phyloP scores from a whole-genome alignment of 2,329 filamentous ascomycete genomes.

The Apiospora rasikravindrae region DNA sequence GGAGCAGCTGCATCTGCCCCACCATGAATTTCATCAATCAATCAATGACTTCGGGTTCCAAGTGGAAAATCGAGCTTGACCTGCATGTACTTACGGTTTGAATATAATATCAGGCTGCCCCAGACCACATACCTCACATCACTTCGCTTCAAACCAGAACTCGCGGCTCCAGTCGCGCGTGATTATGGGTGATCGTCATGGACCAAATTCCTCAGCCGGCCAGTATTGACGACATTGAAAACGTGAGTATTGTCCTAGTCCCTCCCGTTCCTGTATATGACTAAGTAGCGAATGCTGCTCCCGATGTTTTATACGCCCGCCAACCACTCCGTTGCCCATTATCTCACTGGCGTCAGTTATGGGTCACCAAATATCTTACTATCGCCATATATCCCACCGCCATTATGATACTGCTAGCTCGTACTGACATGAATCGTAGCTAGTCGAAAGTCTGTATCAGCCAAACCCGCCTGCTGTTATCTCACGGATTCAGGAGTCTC shows the following conservation, averaged over 20 bases:
- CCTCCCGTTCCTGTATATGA: not conserved
- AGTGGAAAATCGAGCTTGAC: not conserved
- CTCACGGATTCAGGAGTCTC: slow-evolving; percentile 67
- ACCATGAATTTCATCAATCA: slow-evolving; percentile 3
- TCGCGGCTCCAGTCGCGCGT: not conserved
- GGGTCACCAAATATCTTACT: not conserved
- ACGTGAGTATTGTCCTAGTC: not conserved
- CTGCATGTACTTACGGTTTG: not conserved
- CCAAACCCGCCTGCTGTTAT: slow-evolving; percentile 55
- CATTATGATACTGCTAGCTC: not conserved
- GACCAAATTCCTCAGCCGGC: slow-evolving; percentile 14
- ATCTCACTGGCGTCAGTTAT: not conserved
- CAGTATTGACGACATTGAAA: slow-evolving; percentile 15
- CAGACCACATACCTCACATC: not conserved
- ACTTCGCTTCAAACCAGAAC: not conserved
- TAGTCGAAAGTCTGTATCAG: slow-evolving; percentile 60
- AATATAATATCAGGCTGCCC: slow-evolving; percentile 1
- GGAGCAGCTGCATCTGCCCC: not conserved
- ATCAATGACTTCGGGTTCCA: not conserved
- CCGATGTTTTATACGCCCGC: not conserved
- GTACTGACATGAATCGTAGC: slow-evolving; percentile 32
- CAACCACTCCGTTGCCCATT: slow-evolving; percentile 12
- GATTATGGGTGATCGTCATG: slow-evolving; percentile 16
- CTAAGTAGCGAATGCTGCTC: not conserved
- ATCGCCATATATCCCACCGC: not conserved